A percentile compares a stretch with the other conserved stretches of the same genome.
Evolutionary conservation across 768 basidiomycete genomes (phyloP).

Genomic region (Asterophora parasitica): DNA sequence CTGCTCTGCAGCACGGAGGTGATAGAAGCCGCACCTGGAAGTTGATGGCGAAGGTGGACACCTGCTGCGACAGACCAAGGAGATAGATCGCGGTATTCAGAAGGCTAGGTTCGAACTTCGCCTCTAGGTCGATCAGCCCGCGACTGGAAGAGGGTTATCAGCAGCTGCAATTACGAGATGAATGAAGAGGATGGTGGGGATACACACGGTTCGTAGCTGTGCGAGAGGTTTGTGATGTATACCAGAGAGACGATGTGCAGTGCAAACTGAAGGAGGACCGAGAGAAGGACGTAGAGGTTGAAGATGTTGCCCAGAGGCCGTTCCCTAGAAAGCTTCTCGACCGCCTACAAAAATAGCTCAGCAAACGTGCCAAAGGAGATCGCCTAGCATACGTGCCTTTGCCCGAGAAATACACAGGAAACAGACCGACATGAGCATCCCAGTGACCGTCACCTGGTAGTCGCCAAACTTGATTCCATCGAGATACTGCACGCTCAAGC

Average conservation of each 20-base stretch:
- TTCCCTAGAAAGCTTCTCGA: conserved; percentile 91
- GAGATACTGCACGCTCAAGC: conserved; percentile 93
- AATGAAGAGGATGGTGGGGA: conserved; percentile 7
- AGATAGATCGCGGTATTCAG: conserved; percentile 97
- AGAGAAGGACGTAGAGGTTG: conserved; percentile 91
- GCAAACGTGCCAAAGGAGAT: background rate
- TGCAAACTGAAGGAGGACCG: conserved; percentile 89
- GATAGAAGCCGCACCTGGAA: conserved; percentile 61
- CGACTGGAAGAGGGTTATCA: conserved; percentile 33
- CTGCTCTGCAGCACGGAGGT: background rate
- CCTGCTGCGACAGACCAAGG: conserved; percentile 92
- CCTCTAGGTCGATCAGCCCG: conserved; percentile 86
- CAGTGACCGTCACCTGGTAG: conserved; percentile 96
- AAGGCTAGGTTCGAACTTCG: conserved; percentile 92
- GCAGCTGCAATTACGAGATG: background rate
- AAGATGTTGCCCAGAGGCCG: conserved; percentile 94
- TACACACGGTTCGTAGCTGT: conserved; percentile 70
- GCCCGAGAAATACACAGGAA: conserved; percentile 98
- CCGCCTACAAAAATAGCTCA: conserved; percentile 56
- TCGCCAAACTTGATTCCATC: conserved; percentile 99
- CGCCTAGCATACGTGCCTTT: conserved; percentile 57
- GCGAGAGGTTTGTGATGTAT: conserved; percentile 88
- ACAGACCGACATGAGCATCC: conserved; percentile 96
- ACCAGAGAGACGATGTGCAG: conserved; percentile 87
- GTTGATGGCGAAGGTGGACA: conserved; percentile 98